A percentile compares a stretch with the other conserved stretches of the same genome.
phyloP scores from a whole-genome alignment of 306 rosid species.

The Urtica urens region DNA sequence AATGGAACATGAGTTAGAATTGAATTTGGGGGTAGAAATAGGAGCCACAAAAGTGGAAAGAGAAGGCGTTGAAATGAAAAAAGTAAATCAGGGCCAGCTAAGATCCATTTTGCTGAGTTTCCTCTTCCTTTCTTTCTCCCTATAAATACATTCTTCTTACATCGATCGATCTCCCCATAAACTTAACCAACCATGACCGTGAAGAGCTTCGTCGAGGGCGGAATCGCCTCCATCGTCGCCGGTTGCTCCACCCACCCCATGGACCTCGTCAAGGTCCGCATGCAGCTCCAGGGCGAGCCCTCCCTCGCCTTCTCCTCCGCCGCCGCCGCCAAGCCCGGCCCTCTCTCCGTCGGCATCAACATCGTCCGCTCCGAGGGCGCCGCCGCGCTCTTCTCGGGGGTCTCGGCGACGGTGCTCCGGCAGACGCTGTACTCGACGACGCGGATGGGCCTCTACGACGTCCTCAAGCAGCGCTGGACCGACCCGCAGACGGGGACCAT shows the following conservation, averaged over 20 bases:
- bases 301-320: slow-evolving; percentile 14
- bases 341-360: slow-evolving; percentile 35
- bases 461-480: slow-evolving; percentile 52
- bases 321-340: slow-evolving; percentile 24
- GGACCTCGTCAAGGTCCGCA: slow-evolving; percentile 77
- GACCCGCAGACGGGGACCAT: slow-evolving; percentile 37
- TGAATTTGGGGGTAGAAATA: no score
- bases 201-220: slow-evolving; percentile 49
- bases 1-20: no score
- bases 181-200: slow-evolving; percentile 25
- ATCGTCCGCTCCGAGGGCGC: slow-evolving; percentile 43
- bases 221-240: slow-evolving; percentile 53
- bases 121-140: neutral
- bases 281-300: slow-evolving; percentile 70
- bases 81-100: no score
- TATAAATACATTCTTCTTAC: neutral
- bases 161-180: neutral
- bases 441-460: slow-evolving; percentile 76
- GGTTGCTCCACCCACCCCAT: slow-evolving; percentile 50
- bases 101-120: no score
- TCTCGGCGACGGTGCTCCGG: slow-evolving; percentile 74
- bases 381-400: slow-evolving; percentile 53
- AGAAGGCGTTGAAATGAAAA: no score
- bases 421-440: slow-evolving; percentile 75
- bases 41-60: no score